Percentiles rank a stretch among this genome's conserved stretches.
These are phyloP conservation scores for Rhizophagus sp. DNA, from an alignment of 192 early-diverging fungal species.

Conservation along the genomic window DNA sequence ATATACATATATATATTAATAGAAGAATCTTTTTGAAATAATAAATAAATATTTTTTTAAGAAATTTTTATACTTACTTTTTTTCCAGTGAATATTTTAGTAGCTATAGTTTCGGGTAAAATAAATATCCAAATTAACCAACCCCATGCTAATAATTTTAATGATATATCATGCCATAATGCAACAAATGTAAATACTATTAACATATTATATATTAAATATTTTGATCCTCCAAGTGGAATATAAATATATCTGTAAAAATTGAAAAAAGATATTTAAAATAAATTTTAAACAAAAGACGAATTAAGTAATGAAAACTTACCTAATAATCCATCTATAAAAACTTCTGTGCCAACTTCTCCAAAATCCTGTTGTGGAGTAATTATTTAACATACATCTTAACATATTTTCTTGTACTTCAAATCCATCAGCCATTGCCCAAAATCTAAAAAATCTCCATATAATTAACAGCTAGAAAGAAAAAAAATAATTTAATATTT, in stretches of 20 bases:
- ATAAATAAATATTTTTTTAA: too few relatives aligned
- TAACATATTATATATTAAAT: constrained; percentile 76
- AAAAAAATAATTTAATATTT: not conserved
- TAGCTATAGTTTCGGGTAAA: constrained; percentile 78
- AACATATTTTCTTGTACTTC: constrained; percentile 94
- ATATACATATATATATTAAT: too few relatives aligned
- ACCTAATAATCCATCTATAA: constrained; percentile 88
- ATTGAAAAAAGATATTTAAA: constrained; percentile 17
- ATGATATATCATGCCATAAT: constrained; percentile 93
- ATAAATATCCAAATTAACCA: constrained; percentile 89
- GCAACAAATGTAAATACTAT: constrained; percentile 96
- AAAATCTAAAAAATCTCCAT: constrained; percentile 97
- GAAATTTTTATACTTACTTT: constrained; percentile 38
- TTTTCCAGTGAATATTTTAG: constrained; percentile 51
- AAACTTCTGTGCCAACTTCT: constrained; percentile 93
- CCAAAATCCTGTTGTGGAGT: constrained; percentile 94
- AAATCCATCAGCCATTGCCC: constrained; percentile 92
- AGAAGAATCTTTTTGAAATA: too few relatives aligned
- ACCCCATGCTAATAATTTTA: constrained; percentile 86
- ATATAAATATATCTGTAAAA: constrained; percentile 77
- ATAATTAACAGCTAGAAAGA: constrained; percentile 76
- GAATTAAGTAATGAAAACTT: constrained; percentile 13
- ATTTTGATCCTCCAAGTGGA: constrained; percentile 81
- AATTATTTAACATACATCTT: constrained; percentile 96
- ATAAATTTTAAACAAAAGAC: not conserved